Conservation (phyloP, 805 yeast genomes). For the Tetrapisispora arboricola region DNA sequence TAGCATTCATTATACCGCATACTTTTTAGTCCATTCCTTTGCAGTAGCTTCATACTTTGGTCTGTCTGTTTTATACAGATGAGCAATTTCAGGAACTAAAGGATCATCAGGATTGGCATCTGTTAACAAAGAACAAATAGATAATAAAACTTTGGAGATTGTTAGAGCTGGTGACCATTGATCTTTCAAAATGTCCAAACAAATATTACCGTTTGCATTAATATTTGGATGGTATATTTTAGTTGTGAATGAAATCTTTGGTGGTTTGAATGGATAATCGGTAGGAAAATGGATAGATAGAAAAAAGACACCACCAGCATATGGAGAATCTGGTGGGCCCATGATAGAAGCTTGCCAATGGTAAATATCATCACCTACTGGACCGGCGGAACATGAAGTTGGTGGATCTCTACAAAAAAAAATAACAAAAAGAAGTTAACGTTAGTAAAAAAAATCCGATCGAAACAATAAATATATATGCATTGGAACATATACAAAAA, state of each 20-base stretch:
- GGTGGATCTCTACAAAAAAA: constrained; percentile 81
- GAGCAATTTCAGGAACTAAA: constrained; percentile 96
- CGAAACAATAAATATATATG: not conserved
- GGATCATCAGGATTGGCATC: constrained; percentile 99
- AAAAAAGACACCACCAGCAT: constrained; percentile 89
- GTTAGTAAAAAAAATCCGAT: constrained; percentile 8
- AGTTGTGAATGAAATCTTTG: constrained; percentile 86
- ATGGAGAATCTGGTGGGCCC: constrained; percentile 96
- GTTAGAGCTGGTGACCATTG: constrained; percentile 99
- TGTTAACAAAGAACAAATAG: constrained; percentile 90
- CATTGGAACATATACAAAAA: not conserved
- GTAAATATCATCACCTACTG: constrained; percentile 93
- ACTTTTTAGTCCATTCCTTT: constrained; percentile 96
- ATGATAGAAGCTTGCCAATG: constrained; percentile 99
- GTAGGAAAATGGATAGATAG: constrained; percentile 96
- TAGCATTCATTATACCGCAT: constrained; percentile 55
- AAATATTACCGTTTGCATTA: constrained; percentile 90
- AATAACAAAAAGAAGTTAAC: not conserved
- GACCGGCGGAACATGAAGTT: constrained; percentile 97
- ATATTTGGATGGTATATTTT: constrained; percentile 96
- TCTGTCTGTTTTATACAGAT: constrained; percentile 88
- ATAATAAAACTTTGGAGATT: constrained; percentile 85
- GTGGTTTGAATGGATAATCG: constrained; percentile 98
- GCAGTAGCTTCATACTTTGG: constrained; percentile 94
- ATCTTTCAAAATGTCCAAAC: constrained; percentile 93